phyloP scores from a whole-genome alignment of 2,329 filamentous ascomycete species.

The Epichloe scottii region DNA sequence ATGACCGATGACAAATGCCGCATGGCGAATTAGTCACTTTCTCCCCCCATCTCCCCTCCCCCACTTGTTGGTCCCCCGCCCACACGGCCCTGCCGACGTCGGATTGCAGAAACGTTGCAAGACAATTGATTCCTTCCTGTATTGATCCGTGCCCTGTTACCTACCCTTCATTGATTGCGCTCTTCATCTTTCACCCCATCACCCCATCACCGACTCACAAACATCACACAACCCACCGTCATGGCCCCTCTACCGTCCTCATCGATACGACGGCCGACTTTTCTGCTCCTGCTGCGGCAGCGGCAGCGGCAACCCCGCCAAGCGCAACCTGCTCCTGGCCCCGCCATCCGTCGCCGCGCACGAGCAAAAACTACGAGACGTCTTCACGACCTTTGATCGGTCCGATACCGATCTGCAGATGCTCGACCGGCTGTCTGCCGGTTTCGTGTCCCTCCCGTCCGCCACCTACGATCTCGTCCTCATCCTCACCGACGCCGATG shows the following conservation, averaged over 20 bases:
- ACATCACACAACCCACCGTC: conserved; percentile 5
- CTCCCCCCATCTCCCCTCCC: too few relatives aligned
- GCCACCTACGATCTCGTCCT: conserved; percentile 75
- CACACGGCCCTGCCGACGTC: not conserved
- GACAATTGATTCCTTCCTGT: too few relatives aligned
- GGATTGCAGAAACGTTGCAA: conserved; percentile 2
- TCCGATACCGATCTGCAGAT: conserved; percentile 82
- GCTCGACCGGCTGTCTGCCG: conserved; percentile 82
- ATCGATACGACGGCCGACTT: conserved; percentile 46
- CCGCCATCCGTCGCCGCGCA: conserved; percentile 83
- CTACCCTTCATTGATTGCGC: too few relatives aligned
- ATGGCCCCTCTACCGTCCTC: conserved; percentile 41
- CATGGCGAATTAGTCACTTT: conserved; percentile 1
- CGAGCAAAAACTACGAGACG: conserved; percentile 59
- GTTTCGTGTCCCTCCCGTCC: conserved; percentile 63
- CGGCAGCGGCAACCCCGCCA: conserved; percentile 18
- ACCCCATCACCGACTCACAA: not conserved
- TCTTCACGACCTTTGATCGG: conserved; percentile 64
- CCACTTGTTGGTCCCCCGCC: too few relatives aligned
- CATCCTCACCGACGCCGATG: conserved; percentile 68
- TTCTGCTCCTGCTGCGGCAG: conserved; percentile 20
- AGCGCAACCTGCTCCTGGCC: conserved; percentile 70
- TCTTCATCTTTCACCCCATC: not conserved
- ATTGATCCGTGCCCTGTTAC: too few relatives aligned
- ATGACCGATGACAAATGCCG: conserved; percentile 3